Percentiles rank a stretch among this genome's conserved stretches.
phyloP scores from a whole-genome alignment of 371 early-diverging fungal genomes.

The Syncephalastrum racemosum region DNA sequence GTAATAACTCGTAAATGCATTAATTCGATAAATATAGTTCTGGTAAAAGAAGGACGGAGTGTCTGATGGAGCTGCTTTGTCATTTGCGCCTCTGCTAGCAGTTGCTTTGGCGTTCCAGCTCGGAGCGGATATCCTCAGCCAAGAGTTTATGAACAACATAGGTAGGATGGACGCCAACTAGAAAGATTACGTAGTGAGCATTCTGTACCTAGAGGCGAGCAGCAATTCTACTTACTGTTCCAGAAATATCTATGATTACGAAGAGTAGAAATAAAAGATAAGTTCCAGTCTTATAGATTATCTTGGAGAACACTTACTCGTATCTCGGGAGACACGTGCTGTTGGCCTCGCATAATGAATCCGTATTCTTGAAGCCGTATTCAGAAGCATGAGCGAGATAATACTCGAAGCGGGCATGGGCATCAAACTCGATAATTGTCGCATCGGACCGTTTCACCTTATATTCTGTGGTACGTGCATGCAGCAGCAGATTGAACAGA shows the following conservation, averaged over 20 bases:
- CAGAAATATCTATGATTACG: slow-evolving; percentile 12
- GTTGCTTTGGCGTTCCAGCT: no score
- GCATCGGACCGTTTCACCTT: slow-evolving; percentile 1
- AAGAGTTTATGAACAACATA: slow-evolving; percentile 12
- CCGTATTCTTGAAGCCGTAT: slow-evolving; percentile 11
- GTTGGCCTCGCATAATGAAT: background rate
- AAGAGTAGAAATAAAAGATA: background rate
- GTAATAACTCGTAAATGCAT: no score
- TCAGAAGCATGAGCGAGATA: slow-evolving; percentile 8
- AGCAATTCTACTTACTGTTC: slow-evolving; percentile 10
- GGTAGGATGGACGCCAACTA: slow-evolving; percentile 12
- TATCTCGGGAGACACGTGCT: background rate
- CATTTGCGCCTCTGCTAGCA: no score
- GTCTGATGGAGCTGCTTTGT: no score
- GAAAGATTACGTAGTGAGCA: background rate
- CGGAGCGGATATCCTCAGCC: slow-evolving; percentile 3
- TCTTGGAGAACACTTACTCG: slow-evolving; percentile 5
- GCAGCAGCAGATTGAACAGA: slow-evolving; percentile 8
- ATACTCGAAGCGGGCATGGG: slow-evolving; percentile 11
- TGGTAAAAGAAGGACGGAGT: no score
- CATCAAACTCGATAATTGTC: slow-evolving; percentile 13
- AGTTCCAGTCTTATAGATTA: background rate
- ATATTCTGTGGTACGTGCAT: background rate
- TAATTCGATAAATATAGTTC: no score
- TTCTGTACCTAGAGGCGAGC: no score